Conservation (phyloP, 495 filamentous ascomycete species). For the Saxophila tyrrhenica region DNA sequence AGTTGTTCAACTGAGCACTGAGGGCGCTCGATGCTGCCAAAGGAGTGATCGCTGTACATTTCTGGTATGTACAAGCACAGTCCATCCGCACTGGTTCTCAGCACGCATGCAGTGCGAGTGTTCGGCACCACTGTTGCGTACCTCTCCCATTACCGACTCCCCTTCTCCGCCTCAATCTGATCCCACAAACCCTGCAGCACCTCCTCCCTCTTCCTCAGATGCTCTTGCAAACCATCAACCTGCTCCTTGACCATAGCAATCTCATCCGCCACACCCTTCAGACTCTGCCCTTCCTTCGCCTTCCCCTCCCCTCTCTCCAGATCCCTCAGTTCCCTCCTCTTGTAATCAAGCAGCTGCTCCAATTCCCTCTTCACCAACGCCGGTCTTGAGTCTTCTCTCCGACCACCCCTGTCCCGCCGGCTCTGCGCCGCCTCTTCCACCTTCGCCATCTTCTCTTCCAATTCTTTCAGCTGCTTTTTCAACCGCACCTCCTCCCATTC, state of each 20-base stretch:
- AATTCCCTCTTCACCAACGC: slow-evolving; percentile 87
- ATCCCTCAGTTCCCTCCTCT: slow-evolving; percentile 50
- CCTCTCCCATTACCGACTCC: no score
- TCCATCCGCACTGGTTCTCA: no score
- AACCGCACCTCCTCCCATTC: slow-evolving; percentile 90
- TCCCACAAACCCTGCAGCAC: slow-evolving; percentile 41
- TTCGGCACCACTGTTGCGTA: no score
- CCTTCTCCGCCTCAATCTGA: slow-evolving; percentile 50
- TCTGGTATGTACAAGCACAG: no score
- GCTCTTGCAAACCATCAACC: slow-evolving; percentile 34
- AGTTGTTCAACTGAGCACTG: no score
- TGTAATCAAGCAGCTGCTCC: slow-evolving; percentile 77
- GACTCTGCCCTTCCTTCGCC: slow-evolving; percentile 23
- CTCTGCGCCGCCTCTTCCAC: slow-evolving; percentile 56
- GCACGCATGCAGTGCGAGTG: no score
- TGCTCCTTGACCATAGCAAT: slow-evolving; percentile 35
- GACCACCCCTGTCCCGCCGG: slow-evolving; percentile 37
- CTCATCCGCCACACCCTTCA: slow-evolving; percentile 43
- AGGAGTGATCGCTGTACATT: no score
- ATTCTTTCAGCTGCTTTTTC: slow-evolving; percentile 76
- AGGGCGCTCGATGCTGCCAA: no score
- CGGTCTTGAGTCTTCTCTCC: slow-evolving; percentile 52
- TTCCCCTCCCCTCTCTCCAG: slow-evolving; percentile 31
- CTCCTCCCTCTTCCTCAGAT: slow-evolving; percentile 34
- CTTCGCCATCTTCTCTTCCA: slow-evolving; percentile 71